These are phyloP conservation scores for Neurospora sp. DNA, from an alignment of 2,329 filamentous ascomycete genomes.

Conservation along the genomic window DNA sequence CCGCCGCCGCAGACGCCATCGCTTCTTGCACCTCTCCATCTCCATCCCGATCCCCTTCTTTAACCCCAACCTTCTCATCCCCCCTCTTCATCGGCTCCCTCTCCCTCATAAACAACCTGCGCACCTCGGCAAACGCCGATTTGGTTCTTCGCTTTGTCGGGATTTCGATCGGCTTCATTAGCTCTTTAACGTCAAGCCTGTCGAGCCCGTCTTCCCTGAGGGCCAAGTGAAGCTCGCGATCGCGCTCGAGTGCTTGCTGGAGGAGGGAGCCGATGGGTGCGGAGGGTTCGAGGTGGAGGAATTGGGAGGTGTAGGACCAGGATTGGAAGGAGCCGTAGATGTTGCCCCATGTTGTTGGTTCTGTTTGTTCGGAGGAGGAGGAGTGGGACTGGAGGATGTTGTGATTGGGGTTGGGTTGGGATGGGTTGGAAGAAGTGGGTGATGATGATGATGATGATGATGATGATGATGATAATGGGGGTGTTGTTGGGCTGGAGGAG, in stretches of 20 bases:
- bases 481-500: neutral
- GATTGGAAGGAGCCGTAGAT: neutral
- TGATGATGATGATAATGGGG: neutral
- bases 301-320: neutral
- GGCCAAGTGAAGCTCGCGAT: neutral
- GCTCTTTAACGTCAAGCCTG: neutral
- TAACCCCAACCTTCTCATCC: neutral
- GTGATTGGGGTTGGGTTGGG: neutral
- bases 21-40: neutral
- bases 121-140: neutral
- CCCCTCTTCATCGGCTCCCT: neutral
- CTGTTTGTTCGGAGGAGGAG: neutral
- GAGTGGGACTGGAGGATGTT: neutral
- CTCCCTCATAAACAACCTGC: neutral
- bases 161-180: neutral
- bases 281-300: neutral
- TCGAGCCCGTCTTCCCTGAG: neutral
- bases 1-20: neutral
- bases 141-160: neutral
- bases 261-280: conserved; percentile 2
- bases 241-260: conserved; percentile 3
- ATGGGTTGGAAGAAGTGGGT: neutral
- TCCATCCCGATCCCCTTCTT: neutral
- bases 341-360: neutral
- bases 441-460: neutral